Evolutionary conservation across 495 filamentous ascomycete genomes (phyloP).

Genomic region (Penicillium robsamsonii): DNA sequence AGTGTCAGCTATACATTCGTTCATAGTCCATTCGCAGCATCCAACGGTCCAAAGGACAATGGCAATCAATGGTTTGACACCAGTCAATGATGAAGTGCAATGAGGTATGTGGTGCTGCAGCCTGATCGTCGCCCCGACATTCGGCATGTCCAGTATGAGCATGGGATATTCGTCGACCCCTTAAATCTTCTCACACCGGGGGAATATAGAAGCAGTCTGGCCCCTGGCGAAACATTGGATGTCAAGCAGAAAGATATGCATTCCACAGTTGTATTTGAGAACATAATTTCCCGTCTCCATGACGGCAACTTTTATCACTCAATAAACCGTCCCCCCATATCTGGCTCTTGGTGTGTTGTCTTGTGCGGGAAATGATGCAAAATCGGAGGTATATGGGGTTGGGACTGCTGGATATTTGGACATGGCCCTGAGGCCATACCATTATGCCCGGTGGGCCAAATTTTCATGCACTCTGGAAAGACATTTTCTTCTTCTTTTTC

Average conservation of each 20-base stretch:
- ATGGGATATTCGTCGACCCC: conserved; percentile 22
- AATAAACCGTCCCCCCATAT: not conserved
- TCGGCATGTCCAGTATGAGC: conserved; percentile 18
- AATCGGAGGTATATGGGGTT: not conserved
- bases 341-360: not conserved
- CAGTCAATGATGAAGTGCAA: not conserved
- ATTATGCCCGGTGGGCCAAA: not conserved
- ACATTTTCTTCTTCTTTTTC: not conserved
- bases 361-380: not conserved
- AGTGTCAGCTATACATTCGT: conserved; percentile 1
- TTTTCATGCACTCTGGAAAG: conserved; percentile 2
- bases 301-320: not conserved
- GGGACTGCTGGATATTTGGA: not conserved
- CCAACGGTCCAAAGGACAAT: conserved; percentile 1
- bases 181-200: conserved; percentile 6
- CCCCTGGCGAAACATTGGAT: conserved; percentile 1
- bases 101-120: conserved; percentile 31
- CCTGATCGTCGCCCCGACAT: conserved; percentile 16
- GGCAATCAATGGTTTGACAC: conserved; percentile 5
- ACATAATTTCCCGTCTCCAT: conserved; percentile 16
- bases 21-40: not conserved
- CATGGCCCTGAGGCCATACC: not conserved
- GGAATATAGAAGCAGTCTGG: conserved; percentile 10
- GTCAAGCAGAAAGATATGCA: conserved; percentile 13
- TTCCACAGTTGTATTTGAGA: conserved; percentile 16